Conservation (phyloP, 371 early-diverging fungal species). For the Rhizomucor pusillus region DNA sequence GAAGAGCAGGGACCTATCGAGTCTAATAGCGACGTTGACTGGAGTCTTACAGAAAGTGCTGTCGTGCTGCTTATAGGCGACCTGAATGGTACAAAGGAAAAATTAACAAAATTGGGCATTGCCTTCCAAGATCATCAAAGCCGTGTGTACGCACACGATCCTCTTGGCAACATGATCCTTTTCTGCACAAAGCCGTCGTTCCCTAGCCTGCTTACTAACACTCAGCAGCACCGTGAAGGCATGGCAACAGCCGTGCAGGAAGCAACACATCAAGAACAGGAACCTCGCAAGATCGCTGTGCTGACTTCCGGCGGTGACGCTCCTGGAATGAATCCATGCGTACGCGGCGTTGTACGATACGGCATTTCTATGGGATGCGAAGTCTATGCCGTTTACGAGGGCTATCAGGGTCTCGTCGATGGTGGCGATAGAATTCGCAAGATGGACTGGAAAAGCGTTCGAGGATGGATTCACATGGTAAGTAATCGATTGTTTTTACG, state of each 20-base stretch:
- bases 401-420: slow-evolving; percentile 96
- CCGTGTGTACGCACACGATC: slow-evolving; percentile 66
- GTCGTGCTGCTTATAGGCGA: slow-evolving; percentile 27
- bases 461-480: slow-evolving; percentile 77
- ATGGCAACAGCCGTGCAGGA: neutral
- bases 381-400: slow-evolving; percentile 93
- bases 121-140: slow-evolving; percentile 27
- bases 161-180: slow-evolving; percentile 70
- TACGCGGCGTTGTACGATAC: slow-evolving; percentile 91
- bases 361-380: slow-evolving; percentile 83
- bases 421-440: slow-evolving; percentile 89
- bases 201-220: slow-evolving; percentile 4
- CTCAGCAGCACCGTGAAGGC: slow-evolving; percentile 1
- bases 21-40: slow-evolving; percentile 25
- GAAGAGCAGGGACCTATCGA: neutral
- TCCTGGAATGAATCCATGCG: slow-evolving; percentile 99
- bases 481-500: no score
- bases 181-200: slow-evolving; percentile 64
- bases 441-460: slow-evolving; percentile 91
- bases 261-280: neutral
- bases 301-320: slow-evolving; percentile 99
- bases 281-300: slow-evolving; percentile 71
- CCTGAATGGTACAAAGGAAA: slow-evolving; percentile 29
- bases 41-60: slow-evolving; percentile 27
- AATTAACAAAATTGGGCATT: slow-evolving; percentile 17